Evolutionary conservation across 345 rosid species (phyloP), one percentile per base, ranked within the genome.

Genomic region (Gossypium raimondii): DNA sequence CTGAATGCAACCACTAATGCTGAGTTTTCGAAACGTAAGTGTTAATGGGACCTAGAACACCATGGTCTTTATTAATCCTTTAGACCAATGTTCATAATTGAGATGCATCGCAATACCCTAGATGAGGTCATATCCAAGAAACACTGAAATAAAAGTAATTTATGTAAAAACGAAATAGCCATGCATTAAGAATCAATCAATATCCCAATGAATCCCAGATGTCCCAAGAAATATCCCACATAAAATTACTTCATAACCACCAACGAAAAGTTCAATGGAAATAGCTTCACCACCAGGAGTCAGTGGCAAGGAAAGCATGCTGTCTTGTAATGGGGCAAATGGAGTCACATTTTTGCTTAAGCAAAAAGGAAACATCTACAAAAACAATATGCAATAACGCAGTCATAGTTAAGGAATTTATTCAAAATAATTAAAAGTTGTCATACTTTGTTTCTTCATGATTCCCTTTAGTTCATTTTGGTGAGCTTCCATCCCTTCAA

Each of bases 401-500:
- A 59, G 41, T 5, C 65, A 60, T 14, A 45, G 16, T 16, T 56
- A 67, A 60, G 44, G 73, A 56, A 20, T 67, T 25, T 66, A 29
- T 52, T 48, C 67, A 65, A 27, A 57, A 48, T 22, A 74, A 45
- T 22, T 63, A 72, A 74, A 75, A 71, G 62, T 25, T 68, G 25
- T n/a, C 89, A 41, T 90, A 94, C 99, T 90, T 88, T 90, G 97
- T 82, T 85, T 90, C 79, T 93, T 92, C 80, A 86, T 63, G 44
- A 81, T 75, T 84, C 86, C 92, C 73, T 86, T 88, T 73, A 93
- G 53, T 60, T 93, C 97, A 76, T 53, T 80, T 66, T 93, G 88
- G 81, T 89, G 70, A 79, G 77, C 80, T 71, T 87, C 94, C 56
- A 93, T 87, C 79, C 77, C 93, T 77, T 87, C 90, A 64, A 92